Base-by-base conservation (phyloP, 2,329 filamentous ascomycete genomes). In the Neonectria faginata region DNA sequence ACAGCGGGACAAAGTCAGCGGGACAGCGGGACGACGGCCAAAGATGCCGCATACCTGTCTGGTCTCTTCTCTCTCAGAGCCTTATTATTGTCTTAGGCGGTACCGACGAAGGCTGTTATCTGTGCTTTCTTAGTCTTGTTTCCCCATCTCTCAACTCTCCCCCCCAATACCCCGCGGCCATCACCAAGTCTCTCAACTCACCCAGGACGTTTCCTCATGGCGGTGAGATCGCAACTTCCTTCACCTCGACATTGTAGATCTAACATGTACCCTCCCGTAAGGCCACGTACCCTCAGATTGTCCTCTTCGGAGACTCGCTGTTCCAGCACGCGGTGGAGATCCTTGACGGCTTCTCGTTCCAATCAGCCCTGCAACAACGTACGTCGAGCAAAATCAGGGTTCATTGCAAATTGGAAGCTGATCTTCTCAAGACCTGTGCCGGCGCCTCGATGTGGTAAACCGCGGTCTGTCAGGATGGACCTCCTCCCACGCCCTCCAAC, bases 241-340 rank as follows among this genome's bases (percentile, higher is more conserved):
- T 18, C 33, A 33, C 9, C 25, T 27, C 8, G 12, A 54, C 42
- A 56, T 1, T 41, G 18, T n/a, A 10, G 4, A 25, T 25, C 48
- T 36, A 45, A 39, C 20, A 20, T 52, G 44, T 29, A 27, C 18
- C 57, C 16, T 33, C 14, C 12, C 31, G 22, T n/a, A 45, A 86
- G 84, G 78, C 78, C 44, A 81, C 86, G 1, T 91, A 91, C 73
- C 89, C 91, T 53, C 92, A 94, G 74, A 84, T 94, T 71, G 83
- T 98, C 67, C 88, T 98, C 25, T 92, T 98, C 67, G 95, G 95
- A 59, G 96, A 98, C 80, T 97, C 93, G 33, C 90, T 98, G 66
- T 90, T 95, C 53, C 89, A 98, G 75, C 83, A 85, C 45, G 86
- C 89, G 2, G 86, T 86, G 67, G 83, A 85, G 39, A 82, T 89